These are phyloP conservation scores for Mycena alexandri DNA, from an alignment of 768 basidiomycete genomes.

Conservation along the genomic window DNA sequence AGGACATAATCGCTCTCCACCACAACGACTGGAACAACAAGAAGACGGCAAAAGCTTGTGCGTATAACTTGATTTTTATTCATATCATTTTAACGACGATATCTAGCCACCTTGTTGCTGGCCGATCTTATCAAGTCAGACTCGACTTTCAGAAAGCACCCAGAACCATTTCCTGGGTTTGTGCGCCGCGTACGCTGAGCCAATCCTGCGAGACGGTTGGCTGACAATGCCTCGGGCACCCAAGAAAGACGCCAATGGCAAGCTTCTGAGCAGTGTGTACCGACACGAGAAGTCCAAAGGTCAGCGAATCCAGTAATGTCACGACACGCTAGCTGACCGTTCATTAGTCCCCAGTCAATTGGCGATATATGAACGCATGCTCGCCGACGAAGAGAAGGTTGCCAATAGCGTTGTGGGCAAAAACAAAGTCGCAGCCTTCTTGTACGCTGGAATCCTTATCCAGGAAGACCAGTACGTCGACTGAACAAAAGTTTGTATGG, in stretches of 20 bases:
- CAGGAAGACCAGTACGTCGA: conserved; percentile 17
- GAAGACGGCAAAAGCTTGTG: conserved; percentile 13
- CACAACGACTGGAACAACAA: conserved; percentile 37
- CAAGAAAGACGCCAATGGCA: conserved; percentile 3
- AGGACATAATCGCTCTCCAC: conserved; percentile 37
- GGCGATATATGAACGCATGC: conserved; percentile 2
- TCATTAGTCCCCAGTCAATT: not conserved
- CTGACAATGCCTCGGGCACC: not conserved
- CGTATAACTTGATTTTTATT: not conserved
- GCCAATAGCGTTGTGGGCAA: not conserved
- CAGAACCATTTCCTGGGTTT: conserved; percentile 1
- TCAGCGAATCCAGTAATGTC: not conserved
- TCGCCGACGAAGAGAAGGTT: conserved; percentile 1
- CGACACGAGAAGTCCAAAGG: not conserved
- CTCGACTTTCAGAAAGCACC: not conserved
- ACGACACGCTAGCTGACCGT: too few relatives aligned
- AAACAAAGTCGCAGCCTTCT: not conserved
- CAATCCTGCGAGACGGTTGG: conserved; percentile 1
- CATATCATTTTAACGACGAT: not conserved
- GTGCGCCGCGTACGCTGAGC: not conserved
- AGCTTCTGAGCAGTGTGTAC: conserved; percentile 1
- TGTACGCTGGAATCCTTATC: conserved; percentile 2
- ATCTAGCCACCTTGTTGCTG: not conserved
- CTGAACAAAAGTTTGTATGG: too few relatives aligned
- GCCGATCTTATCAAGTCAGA: not conserved